Evolutionary conservation across 2,329 filamentous ascomycete species (phyloP), one percentile per base, ranked within the genome.

Genomic region (Trichoderma polysporum): DNA sequence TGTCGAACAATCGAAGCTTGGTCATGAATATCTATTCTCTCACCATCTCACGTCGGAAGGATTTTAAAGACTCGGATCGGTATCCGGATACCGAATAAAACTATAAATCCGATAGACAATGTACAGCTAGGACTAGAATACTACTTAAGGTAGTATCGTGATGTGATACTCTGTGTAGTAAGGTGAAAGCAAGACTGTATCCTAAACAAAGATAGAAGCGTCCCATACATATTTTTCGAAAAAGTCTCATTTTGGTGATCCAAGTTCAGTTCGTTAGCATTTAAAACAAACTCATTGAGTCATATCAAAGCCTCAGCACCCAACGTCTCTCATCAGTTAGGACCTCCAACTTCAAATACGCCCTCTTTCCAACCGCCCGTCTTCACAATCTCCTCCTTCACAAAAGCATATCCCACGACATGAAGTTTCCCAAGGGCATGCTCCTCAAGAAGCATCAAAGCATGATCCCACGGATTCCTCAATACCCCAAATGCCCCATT

Each of bases 331-430:
- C 22, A 17, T 53, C 41, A 45, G 8, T 62, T 53, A 1, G 35
- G 19, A 5, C 60, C 60, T 10, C 60, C 61, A 47, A 64, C 61
- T 2, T 35, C 27, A 17, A 64, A 54, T 1, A 27, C 10, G 3
- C 50, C 22, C 37, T 64, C 50, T 12, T n/a, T 25, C 61, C 61
- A 64, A n/a, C 6, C 15, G 1, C 19, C 49, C 50, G 19, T 64
- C 61, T 35, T 54, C 37, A 64, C 6, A 64, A 47, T 37, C 6
- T 35, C 61, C 27, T 35, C 15, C 61, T 33, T 33, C 37, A 64
- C 61, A 64, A 64, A 64, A 0, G 50, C 50, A 64, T 64, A 64
- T 25, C 61, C 61, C 3, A 64, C 10, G 7, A 47, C 56, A 15
- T 41, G 52, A 47, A 27, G 47, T 29, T 17, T 54, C 27, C 50